Conservation (phyloP, 169 alveolate species). For the Plasmodium yoelii region DNA sequence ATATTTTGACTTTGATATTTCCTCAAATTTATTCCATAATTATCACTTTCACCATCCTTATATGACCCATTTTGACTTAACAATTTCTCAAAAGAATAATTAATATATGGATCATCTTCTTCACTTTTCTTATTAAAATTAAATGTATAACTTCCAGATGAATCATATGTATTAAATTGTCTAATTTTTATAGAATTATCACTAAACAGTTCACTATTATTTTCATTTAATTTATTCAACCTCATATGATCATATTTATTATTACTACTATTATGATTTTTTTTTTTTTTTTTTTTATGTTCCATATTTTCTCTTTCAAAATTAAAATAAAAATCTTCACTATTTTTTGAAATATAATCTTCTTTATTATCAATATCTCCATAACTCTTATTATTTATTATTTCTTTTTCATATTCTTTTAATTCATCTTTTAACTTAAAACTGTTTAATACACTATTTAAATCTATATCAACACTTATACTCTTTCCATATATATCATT, state of each 20-base stretch:
- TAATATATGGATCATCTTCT: constrained; percentile 43
- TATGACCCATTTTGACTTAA: background rate
- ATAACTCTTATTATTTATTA: background rate
- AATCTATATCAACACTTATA: background rate
- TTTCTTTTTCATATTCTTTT: background rate
- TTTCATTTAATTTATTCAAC: constrained; percentile 4
- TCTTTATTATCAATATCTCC: background rate
- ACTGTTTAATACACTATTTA: background rate
- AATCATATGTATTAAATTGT: constrained; percentile 3
- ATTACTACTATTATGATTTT: background rate
- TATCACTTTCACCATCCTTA: background rate
- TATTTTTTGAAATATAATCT: constrained; percentile 24
- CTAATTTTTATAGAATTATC: background rate
- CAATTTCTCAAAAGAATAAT: constrained; percentile 64
- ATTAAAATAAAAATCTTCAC: constrained; percentile 53
- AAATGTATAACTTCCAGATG: constrained; percentile 2
- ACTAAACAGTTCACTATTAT: constrained; percentile 13
- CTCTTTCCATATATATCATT: constrained; percentile 5
- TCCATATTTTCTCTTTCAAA: constrained; percentile 44
- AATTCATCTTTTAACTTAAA: background rate
- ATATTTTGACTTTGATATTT: background rate
- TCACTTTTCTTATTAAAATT: constrained; percentile 5
- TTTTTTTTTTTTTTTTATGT: constrained; percentile 4
- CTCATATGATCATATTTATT: background rate
- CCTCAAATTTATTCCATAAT: background rate